Evolutionary conservation across 257 asterid species (phyloP).

Genomic region (Solanum arcanum): DNA sequence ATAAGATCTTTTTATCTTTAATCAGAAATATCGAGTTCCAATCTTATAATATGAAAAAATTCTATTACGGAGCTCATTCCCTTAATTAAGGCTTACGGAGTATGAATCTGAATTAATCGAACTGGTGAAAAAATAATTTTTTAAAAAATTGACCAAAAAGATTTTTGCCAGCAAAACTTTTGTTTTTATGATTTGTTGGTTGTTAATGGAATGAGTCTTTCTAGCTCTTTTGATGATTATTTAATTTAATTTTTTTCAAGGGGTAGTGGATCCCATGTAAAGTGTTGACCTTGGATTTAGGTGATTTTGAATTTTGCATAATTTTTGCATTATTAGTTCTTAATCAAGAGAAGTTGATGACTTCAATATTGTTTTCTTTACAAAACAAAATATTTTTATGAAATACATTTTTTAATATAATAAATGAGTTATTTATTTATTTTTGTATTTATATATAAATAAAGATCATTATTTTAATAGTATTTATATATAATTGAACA

Average conservation of each 20-base stretch:
- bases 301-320: not conserved
- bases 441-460: not conserved
- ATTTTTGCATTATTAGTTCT: not conserved
- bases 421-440: not conserved
- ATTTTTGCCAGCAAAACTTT: not conserved
- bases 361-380: not conserved
- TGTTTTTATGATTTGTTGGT: not conserved
- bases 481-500: not conserved
- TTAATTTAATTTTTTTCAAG: not conserved
- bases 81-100: not conserved
- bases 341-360: not conserved
- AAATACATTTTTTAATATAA: not conserved
- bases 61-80: not conserved
- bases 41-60: not conserved
- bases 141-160: not conserved
- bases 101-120: not conserved
- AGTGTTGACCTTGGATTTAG: not conserved
- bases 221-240: not conserved
- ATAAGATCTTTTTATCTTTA: not conserved
- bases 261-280: conserved; percentile 1
- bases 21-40: not conserved
- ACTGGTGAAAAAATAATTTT: not conserved
- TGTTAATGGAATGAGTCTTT: not conserved
- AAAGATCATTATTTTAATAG: not conserved
- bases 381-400: not conserved